Conservation (phyloP, 2,329 filamentous ascomycete species). For the Diaporthe humulicola region DNA sequence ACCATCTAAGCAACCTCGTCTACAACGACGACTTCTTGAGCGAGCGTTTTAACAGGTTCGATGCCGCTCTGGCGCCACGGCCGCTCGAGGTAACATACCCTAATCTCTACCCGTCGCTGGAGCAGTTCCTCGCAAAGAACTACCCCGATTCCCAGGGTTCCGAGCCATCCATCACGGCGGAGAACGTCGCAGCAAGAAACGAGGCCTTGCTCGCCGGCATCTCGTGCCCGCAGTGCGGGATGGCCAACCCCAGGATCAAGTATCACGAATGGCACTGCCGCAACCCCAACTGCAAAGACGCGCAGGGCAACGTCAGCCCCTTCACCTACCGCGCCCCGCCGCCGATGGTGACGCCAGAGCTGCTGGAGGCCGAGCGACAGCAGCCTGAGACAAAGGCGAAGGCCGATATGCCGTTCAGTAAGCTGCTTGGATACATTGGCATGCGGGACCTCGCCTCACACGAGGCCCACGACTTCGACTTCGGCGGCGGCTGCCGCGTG, state of each 20-base stretch:
- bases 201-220: conserved; percentile 1
- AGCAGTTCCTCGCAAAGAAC: not conserved
- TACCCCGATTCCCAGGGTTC: not conserved
- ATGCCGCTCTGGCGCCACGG: not conserved
- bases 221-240: conserved; percentile 20
- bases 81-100: conserved; percentile 5
- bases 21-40: conserved; percentile 2
- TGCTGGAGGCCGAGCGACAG: not conserved
- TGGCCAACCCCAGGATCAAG: not conserved
- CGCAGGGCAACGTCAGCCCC: not conserved
- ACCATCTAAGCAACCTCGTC: not conserved
- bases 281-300: not conserved
- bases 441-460: not conserved
- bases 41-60: conserved; percentile 13
- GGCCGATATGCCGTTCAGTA: not conserved
- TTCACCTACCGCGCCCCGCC: conserved; percentile 15
- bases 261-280: conserved; percentile 29
- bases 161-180: not conserved
- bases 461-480: not conserved
- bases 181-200: conserved; percentile 8
- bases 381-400: too few relatives aligned
- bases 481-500: conserved; percentile 11
- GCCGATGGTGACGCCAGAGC: not conserved
- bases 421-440: not conserved
- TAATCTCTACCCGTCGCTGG: not conserved